phyloP scores from a whole-genome alignment of 208 protist genomes.

The Balamuthia mandrillaris region DNA sequence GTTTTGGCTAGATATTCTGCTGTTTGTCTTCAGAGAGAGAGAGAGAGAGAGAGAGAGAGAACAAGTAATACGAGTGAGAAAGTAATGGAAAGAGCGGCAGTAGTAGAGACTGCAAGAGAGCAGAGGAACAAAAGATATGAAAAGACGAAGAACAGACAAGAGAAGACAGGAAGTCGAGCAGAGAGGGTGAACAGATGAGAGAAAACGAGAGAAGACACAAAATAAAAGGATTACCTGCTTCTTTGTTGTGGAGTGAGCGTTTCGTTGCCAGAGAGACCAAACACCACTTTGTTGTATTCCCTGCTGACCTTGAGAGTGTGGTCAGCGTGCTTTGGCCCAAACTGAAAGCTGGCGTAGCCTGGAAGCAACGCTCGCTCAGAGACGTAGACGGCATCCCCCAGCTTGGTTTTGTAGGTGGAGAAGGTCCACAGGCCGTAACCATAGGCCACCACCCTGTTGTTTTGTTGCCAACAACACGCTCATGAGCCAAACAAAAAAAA shows the following conservation, averaged over 20 bases:
- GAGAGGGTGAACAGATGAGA: too few relatives aligned
- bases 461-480: too few relatives aligned
- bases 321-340: background rate
- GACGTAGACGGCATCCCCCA: too few relatives aligned
- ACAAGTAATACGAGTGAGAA: too few relatives aligned
- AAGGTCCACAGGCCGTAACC: too few relatives aligned
- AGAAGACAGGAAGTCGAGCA: background rate
- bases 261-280: background rate
- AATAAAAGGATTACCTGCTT: background rate
- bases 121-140: background rate
- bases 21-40: background rate
- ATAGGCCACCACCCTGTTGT: too few relatives aligned
- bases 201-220: background rate
- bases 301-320: background rate
- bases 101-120: background rate
- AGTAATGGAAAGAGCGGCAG: background rate
- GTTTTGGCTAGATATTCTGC: background rate
- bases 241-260: background rate
- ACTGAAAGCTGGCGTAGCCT: background rate
- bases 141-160: background rate
- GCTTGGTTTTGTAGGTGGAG: too few relatives aligned
- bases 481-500: too few relatives aligned
- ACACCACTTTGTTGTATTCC: background rate
- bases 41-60: background rate
- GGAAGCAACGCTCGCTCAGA: conserved; percentile 11